Conservation (phyloP, 805 yeast genomes). For the Ogataea neopini region DNA sequence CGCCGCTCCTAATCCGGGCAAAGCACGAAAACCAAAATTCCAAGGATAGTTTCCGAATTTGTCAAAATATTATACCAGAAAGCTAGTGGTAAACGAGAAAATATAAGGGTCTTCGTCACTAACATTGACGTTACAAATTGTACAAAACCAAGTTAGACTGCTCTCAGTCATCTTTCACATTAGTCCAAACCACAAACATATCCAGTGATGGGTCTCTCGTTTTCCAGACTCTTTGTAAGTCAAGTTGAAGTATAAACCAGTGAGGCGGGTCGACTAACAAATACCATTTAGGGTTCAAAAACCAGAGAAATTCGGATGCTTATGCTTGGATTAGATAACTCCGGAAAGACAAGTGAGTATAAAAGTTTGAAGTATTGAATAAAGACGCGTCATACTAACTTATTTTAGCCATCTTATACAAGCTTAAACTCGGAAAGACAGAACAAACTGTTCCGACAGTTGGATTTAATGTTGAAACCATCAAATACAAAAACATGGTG, state of each 20-base stretch:
- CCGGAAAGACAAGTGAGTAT: constrained; percentile 73
- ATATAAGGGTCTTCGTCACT: neutral
- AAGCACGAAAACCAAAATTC: constrained; percentile 1
- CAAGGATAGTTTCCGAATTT: neutral
- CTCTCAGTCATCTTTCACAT: neutral
- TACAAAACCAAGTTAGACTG: neutral
- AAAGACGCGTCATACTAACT: constrained; percentile 9
- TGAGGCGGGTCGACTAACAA: neutral
- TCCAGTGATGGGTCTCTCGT: constrained; percentile 24
- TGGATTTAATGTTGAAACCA: constrained; percentile 83
- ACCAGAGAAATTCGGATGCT: constrained; percentile 52
- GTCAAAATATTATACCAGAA: constrained; percentile 1
- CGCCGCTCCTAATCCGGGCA: constrained; percentile 3
- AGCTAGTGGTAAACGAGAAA: neutral
- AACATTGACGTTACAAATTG: neutral
- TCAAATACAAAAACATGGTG: constrained; percentile 44
- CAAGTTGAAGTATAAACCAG: no score
- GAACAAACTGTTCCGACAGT: constrained; percentile 87
- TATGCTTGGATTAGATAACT: constrained; percentile 91
- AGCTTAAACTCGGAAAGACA: constrained; percentile 74
- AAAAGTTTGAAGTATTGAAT: neutral
- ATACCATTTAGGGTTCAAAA: constrained; percentile 19
- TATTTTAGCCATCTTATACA: constrained; percentile 65
- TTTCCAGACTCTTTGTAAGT: constrained; percentile 26
- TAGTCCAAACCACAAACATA: neutral